A percentile compares a stretch with the other conserved stretches of the same genome.
Conservation (phyloP, 495 filamentous ascomycete genomes). For the Penicilliopsis zonata region DNA sequence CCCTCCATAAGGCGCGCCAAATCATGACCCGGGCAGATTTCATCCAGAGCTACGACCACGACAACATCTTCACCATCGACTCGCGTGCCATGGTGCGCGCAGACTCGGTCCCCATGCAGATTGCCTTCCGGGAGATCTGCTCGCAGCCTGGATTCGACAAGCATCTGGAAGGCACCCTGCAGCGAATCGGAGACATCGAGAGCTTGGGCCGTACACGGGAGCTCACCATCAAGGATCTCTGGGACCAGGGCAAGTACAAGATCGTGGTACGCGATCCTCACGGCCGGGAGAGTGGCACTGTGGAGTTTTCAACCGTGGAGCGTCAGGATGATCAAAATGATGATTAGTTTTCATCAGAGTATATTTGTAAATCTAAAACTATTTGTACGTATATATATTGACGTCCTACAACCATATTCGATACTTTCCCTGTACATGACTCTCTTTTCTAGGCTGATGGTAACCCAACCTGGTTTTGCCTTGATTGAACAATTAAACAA, state of each 20-base stretch:
- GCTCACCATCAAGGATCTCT: conserved; percentile 75
- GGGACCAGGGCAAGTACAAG: conserved; percentile 68
- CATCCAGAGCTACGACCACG: conserved; percentile 80
- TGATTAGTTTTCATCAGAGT: conserved; percentile 4
- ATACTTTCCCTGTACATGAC: too few species aligned
- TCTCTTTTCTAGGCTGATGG: too few species aligned
- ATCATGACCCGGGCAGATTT: conserved; percentile 96
- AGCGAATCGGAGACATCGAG: conserved; percentile 82
- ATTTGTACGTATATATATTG: background rate
- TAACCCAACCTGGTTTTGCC: too few species aligned
- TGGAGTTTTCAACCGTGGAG: conserved; percentile 34
- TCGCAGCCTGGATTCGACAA: conserved; percentile 59
- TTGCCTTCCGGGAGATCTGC: conserved; percentile 78
- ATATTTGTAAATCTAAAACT: background rate
- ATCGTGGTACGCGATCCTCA: conserved; percentile 44
- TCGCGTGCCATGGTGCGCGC: conserved; percentile 79
- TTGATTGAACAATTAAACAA: too few species aligned
- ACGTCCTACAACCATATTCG: too few species aligned
- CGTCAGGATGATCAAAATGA: conserved; percentile 16
- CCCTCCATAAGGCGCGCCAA: conserved; percentile 73
- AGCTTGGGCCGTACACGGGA: conserved; percentile 85
- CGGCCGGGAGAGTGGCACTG: conserved; percentile 30
- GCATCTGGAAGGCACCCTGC: conserved; percentile 68
- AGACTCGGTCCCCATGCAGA: conserved; percentile 92
- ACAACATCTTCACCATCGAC: conserved; percentile 94